Evolutionary conservation across 2,329 filamentous ascomycete species (phyloP).

Genomic region (Paraphoma chrysanthemicola): DNA sequence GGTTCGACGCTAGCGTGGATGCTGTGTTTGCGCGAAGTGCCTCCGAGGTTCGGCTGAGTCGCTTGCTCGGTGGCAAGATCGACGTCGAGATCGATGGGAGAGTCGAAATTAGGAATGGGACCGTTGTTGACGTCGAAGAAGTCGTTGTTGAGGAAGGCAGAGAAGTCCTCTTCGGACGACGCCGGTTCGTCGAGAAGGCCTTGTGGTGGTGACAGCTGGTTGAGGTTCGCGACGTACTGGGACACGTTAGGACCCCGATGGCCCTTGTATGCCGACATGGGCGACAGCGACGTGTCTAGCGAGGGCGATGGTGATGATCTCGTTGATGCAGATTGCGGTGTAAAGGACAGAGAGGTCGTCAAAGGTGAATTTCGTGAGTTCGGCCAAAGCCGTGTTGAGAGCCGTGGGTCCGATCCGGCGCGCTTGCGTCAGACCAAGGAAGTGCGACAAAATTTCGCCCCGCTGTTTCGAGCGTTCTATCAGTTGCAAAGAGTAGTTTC

Average conservation of each 20-base stretch:
- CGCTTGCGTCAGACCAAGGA: conserved; percentile 9
- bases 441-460: not conserved
- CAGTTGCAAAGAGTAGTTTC: not conserved
- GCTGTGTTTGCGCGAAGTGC: conserved; percentile 18
- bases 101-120: conserved; percentile 31
- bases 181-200: conserved; percentile 48
- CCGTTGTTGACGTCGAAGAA: conserved; percentile 71
- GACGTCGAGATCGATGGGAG: conserved; percentile 37
- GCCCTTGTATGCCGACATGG: conserved; percentile 77
- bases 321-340: conserved; percentile 10
- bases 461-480: not conserved
- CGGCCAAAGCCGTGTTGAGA: conserved; percentile 18
- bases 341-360: conserved; percentile 14
- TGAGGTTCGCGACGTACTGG: conserved; percentile 86
- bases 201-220: conserved; percentile 64
- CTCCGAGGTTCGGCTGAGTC: conserved; percentile 18
- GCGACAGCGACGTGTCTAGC: conserved; percentile 13
- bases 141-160: conserved; percentile 63
- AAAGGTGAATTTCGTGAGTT: conserved; percentile 17
- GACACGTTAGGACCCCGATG: conserved; percentile 86
- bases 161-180: conserved; percentile 53
- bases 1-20: conserved; percentile 24
- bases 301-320: conserved; percentile 12
- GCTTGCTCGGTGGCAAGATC: conserved; percentile 33
- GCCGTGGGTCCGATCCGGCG: conserved; percentile 15